Evolutionary conservation across 2,329 filamentous ascomycete genomes (phyloP).

Genomic region (Fusarium subglutinans): DNA sequence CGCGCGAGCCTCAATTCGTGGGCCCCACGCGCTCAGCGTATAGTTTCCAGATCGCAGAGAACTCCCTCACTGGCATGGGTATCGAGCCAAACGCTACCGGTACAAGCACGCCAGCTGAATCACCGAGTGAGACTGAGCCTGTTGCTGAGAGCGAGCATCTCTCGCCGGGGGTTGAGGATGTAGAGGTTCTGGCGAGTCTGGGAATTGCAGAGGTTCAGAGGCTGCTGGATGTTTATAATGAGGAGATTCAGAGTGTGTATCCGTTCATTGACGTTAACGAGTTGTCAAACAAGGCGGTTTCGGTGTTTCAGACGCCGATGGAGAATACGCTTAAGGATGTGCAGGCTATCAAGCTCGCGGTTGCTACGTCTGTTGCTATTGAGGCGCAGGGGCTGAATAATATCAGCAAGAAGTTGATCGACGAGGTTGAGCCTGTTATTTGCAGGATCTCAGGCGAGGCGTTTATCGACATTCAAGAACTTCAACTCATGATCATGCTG

Average conservation of each 20-base stretch:
- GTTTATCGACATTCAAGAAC: background rate
- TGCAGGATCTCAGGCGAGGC: slow-evolving; percentile 5
- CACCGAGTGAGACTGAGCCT: background rate
- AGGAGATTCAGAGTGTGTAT: background rate
- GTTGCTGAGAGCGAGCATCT: background rate
- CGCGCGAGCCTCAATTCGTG: slow-evolving; percentile 1
- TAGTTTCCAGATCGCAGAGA: slow-evolving; percentile 9
- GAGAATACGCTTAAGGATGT: slow-evolving; percentile 1
- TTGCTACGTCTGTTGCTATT: background rate
- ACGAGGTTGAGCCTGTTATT: slow-evolving; percentile 12
- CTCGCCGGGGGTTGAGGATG: background rate
- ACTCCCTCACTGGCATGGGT: background rate
- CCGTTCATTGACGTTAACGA: background rate
- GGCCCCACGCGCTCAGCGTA: slow-evolving; percentile 3
- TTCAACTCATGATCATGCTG: slow-evolving; percentile 8
- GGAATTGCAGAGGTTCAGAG: background rate
- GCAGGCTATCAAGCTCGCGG: slow-evolving; percentile 2
- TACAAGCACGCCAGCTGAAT: background rate
- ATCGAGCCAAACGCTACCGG: background rate
- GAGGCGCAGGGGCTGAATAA: slow-evolving; percentile 5
- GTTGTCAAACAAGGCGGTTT: background rate
- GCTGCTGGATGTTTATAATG: background rate
- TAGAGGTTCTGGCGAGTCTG: background rate
- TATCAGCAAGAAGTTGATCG: background rate
- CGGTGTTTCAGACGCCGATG: background rate